A percentile compares a stretch with the other conserved stretches of the same genome.
These are phyloP conservation scores for Collybiopsis luxurians DNA, from an alignment of 768 basidiomycete genomes.

Conservation along the genomic window DNA sequence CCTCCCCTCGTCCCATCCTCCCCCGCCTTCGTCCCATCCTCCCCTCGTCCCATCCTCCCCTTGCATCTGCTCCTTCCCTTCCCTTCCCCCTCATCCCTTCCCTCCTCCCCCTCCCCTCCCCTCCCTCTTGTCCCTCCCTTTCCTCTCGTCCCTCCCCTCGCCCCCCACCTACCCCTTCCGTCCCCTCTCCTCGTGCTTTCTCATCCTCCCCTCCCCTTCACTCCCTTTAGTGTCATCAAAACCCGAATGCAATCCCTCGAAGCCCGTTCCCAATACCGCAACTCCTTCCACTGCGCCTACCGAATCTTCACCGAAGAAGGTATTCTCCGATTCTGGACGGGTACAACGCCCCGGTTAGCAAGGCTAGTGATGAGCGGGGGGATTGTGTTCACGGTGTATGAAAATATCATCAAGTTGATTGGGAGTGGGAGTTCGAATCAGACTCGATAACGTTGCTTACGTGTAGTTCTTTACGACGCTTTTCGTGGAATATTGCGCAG, in stretches of 20 bases:
- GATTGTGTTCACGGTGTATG: conserved; percentile 62
- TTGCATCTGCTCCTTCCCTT: too few relatives aligned
- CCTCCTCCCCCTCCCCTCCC: too few relatives aligned
- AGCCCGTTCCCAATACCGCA: conserved; percentile 81
- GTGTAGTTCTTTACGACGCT: too few relatives aligned
- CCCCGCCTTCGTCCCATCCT: too few relatives aligned
- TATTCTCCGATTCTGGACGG: conserved; percentile 90
- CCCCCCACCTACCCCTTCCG: too few relatives aligned
- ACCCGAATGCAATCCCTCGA: conserved; percentile 96
- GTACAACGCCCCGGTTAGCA: conserved; percentile 86
- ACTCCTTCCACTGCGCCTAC: conserved; percentile 95
- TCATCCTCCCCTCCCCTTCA: background rate
- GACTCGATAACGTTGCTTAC: too few relatives aligned
- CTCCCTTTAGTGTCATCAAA: conserved; percentile 76
- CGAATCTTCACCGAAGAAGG: conserved; percentile 95
- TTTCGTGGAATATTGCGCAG: too few relatives aligned
- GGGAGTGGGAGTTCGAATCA: conserved; percentile 12
- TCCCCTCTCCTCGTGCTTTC: background rate
- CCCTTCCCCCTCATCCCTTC: too few relatives aligned
- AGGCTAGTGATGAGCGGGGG: conserved; percentile 72
- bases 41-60: too few relatives aligned
- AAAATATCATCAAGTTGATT: conserved; percentile 63
- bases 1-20: too few relatives aligned
- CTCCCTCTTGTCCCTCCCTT: too few relatives aligned
- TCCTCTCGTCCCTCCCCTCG: too few relatives aligned